Evolutionary conservation across 805 yeast genomes (phyloP).

Genomic region (Wickerhamomyces rabaulensis): DNA sequence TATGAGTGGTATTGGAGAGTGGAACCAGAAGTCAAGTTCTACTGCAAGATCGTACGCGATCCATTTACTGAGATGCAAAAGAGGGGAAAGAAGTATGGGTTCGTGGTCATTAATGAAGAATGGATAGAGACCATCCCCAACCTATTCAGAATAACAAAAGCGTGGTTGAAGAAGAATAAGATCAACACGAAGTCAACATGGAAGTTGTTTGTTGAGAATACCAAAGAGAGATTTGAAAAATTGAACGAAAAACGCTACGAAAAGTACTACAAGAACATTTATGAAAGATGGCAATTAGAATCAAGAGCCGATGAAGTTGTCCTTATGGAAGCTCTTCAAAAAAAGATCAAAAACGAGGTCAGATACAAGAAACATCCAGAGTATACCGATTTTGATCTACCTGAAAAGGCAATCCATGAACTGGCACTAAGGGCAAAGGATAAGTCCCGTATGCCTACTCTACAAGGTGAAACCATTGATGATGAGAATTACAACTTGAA

Average conservation of each 20-base stretch:
- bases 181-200: slow-evolving; percentile 59
- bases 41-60: slow-evolving; percentile 88
- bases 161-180: slow-evolving; percentile 46
- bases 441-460: slow-evolving; percentile 25
- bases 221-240: slow-evolving; percentile 29
- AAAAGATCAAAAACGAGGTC: slow-evolving; percentile 5
- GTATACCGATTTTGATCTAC: slow-evolving; percentile 17
- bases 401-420: slow-evolving; percentile 29
- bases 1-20: slow-evolving; percentile 95
- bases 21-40: slow-evolving; percentile 88
- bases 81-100: slow-evolving; percentile 72
- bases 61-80: slow-evolving; percentile 80
- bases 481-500: slow-evolving; percentile 70
- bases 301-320: slow-evolving; percentile 25
- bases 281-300: slow-evolving; percentile 20
- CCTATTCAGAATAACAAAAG: slow-evolving; percentile 65
- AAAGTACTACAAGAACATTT: slow-evolving; percentile 22
- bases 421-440: slow-evolving; percentile 34
- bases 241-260: slow-evolving; percentile 27
- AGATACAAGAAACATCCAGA: neutral
- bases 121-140: slow-evolving; percentile 78
- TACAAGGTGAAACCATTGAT: slow-evolving; percentile 53
- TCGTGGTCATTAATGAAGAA: slow-evolving; percentile 75
- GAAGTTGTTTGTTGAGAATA: slow-evolving; percentile 53
- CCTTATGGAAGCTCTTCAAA: slow-evolving; percentile 26